Evolutionary conservation across 352 stramenopile species (phyloP).

Genomic region (Pythium biforme): DNA sequence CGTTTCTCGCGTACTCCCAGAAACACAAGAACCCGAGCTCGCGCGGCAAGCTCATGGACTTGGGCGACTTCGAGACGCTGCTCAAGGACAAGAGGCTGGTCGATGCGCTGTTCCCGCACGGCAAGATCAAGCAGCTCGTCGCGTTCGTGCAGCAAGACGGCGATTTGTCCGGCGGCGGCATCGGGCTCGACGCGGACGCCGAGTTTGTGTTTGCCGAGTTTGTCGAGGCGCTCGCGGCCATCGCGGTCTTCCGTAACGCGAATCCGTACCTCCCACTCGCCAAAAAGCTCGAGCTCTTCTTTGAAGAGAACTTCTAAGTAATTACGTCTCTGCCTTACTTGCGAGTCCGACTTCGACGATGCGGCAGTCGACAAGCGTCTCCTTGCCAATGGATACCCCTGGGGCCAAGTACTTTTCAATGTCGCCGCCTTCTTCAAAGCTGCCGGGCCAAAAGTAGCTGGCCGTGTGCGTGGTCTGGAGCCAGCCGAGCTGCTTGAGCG

Average conservation of each 20-base stretch:
- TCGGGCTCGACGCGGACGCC: slow-evolving; percentile 51
- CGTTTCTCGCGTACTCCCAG: slow-evolving; percentile 71
- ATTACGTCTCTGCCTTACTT: slow-evolving; percentile 28
- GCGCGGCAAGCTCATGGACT: slow-evolving; percentile 68
- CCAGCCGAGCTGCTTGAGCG: slow-evolving; percentile 78
- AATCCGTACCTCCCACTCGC: slow-evolving; percentile 76
- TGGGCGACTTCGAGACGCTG: slow-evolving; percentile 67
- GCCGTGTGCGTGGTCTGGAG: slow-evolving; percentile 61
- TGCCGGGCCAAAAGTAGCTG: slow-evolving; percentile 83
- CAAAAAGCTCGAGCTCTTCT: slow-evolving; percentile 76
- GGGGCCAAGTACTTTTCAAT: slow-evolving; percentile 56
- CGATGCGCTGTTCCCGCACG: slow-evolving; percentile 70
- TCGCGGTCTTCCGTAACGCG: slow-evolving; percentile 71
- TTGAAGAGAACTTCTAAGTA: slow-evolving; percentile 63
- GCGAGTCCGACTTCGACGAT: slow-evolving; percentile 79
- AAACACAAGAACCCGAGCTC: slow-evolving; percentile 72
- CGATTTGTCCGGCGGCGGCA: slow-evolving; percentile 37
- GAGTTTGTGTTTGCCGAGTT: slow-evolving; percentile 85
- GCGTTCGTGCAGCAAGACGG: slow-evolving; percentile 76
- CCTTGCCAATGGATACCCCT: slow-evolving; percentile 44
- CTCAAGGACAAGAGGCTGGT: slow-evolving; percentile 70
- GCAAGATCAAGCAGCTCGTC: slow-evolving; percentile 77
- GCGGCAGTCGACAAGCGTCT: slow-evolving; percentile 76
- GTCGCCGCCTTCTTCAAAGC: slow-evolving; percentile 78
- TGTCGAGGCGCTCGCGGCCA: slow-evolving; percentile 65